Evolutionary conservation across 495 filamentous ascomycete genomes (phyloP).

Genomic region (Penicillium coprophilum): DNA sequence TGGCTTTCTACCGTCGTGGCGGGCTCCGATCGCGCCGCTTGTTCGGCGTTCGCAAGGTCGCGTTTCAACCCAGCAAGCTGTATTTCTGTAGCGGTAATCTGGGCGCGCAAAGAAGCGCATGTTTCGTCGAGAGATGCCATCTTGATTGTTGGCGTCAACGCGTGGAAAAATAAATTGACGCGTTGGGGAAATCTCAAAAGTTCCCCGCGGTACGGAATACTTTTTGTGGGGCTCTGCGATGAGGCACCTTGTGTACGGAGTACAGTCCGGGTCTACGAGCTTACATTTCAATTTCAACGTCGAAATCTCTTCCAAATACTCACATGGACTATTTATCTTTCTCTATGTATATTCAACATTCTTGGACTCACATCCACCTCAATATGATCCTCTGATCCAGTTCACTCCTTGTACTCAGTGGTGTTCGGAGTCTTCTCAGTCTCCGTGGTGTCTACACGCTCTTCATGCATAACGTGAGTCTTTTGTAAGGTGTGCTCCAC

Average conservation of each 20-base stretch:
- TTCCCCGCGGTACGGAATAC: constrained; percentile 16
- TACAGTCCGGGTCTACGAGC: background rate
- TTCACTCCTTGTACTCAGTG: constrained; percentile 3
- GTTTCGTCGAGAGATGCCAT: constrained; percentile 32
- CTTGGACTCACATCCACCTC: background rate
- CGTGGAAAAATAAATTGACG: constrained; percentile 1
- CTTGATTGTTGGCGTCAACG: background rate
- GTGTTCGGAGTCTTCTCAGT: background rate
- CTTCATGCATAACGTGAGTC: constrained; percentile 26
- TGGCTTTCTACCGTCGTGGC: constrained; percentile 4
- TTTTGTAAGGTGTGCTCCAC: constrained; percentile 46
- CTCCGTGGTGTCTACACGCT: constrained; percentile 22
- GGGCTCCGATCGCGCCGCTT: constrained; percentile 22
- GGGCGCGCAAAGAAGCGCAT: constrained; percentile 42
- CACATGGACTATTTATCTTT: background rate
- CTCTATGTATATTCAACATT: background rate
- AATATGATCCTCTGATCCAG: background rate
- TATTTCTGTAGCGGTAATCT: constrained; percentile 41
- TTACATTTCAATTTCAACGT: background rate
- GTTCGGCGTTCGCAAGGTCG: constrained; percentile 37
- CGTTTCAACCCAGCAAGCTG: constrained; percentile 39
- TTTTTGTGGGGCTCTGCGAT: constrained; percentile 8
- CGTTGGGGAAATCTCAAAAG: background rate
- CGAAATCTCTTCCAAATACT: background rate
- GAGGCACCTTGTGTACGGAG: too few relatives aligned